Base-by-base conservation (phyloP, 805 yeast species). In the Candida ascalaphidarum region DNA sequence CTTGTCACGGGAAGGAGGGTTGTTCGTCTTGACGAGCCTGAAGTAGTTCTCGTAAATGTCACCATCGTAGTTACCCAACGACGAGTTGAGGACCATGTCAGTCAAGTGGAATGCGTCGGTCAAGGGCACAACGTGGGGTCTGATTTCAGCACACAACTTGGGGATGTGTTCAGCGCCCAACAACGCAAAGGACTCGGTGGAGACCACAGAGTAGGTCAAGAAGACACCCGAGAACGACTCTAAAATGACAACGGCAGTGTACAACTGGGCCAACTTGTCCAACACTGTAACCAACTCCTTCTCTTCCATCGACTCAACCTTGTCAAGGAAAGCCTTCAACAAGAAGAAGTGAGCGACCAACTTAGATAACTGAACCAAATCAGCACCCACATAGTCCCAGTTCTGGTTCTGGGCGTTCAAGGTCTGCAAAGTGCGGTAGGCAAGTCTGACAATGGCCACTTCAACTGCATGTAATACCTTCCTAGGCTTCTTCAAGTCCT, bases 211-310 rank as follows among this genome's bases (percentile, higher is more conserved):
- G 46, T 68, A 71, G 39, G 78, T 80, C 50, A 83, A 61, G 58
- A 86, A 86, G 23, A 69, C 62, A 33, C 86, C 79, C 11, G 83
- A 70, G 55, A 74, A 81, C 30, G 68, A 67, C 43, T 84, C 89
- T 41, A 61, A 48, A 41, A 84, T 68, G 36, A 73, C 69, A 8
- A 17, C 18, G 12, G 46, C 43, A 0, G 83, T 18, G 21, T 38
- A 26, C 28, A 40, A 25, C 10, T 13, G 11, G 7, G 45, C 43
- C 37, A 39, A 37, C 32, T 34, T 31, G 31, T 41, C 41, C 31
- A 41, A 31, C 11, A 39, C 40, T 1, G 39, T 36, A 5, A 18
- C 28, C 29, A 41, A 30, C 14, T 34, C 39, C 26, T 30, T 32
- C n/a, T 34, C 30, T 20, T 37, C 41, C 26, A 31, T 31, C 21